phyloP scores from a whole-genome alignment of 2,329 filamentous ascomycete species.

The Gaeumannomyces sp. region DNA sequence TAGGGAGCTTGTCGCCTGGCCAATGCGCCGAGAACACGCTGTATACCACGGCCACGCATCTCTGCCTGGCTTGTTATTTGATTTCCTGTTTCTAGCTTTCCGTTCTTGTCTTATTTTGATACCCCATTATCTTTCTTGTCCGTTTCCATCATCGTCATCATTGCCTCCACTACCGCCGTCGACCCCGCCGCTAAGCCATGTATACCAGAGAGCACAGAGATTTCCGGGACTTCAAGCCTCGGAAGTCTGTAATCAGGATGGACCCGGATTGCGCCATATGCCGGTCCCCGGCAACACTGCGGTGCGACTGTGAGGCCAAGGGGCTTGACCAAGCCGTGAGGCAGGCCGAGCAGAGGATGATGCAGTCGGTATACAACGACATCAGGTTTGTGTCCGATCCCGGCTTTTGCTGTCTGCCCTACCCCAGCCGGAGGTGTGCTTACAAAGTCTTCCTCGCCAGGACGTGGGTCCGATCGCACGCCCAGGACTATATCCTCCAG shows the following conservation, averaged over 20 bases:
- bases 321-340: slow-evolving; percentile 56
- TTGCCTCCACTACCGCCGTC: slow-evolving; percentile 6
- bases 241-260: slow-evolving; percentile 53
- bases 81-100: no score
- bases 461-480: slow-evolving; percentile 57
- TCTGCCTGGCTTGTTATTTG: no score
- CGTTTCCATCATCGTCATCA: slow-evolving; percentile 5
- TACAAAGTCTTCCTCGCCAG: slow-evolving; percentile 29
- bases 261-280: slow-evolving; percentile 66
- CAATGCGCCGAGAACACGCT: no score
- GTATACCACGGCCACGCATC: no score
- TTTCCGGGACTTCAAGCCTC: slow-evolving; percentile 17
- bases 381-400: slow-evolving; percentile 46
- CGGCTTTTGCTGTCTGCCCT: neutral
- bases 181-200: slow-evolving; percentile 12
- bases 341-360: slow-evolving; percentile 58
- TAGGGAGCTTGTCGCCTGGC: no score
- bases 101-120: no score
- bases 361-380: slow-evolving; percentile 55
- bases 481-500: slow-evolving; percentile 61
- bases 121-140: slow-evolving; percentile 6
- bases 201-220: slow-evolving; percentile 15
- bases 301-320: slow-evolving; percentile 61
- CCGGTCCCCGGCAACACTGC: slow-evolving; percentile 48
- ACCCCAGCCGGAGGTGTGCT: slow-evolving; percentile 10